Percentiles rank a stretch among this genome's conserved stretches.
These are phyloP conservation scores for Alisma plantagoaquatica DNA, from an alignment of 106 monocot genomes.

Conservation along the genomic window DNA sequence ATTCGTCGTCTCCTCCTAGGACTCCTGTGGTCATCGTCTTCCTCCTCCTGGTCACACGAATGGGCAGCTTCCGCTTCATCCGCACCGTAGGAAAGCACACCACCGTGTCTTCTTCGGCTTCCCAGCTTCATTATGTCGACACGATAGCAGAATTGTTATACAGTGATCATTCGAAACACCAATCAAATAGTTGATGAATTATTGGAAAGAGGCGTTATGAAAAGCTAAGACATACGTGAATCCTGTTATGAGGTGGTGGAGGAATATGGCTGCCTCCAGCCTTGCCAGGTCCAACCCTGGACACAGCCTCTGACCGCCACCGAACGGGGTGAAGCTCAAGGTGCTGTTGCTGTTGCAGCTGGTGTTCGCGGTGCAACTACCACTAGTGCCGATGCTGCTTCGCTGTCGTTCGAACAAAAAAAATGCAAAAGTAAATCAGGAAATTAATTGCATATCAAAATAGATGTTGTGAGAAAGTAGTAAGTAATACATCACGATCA, in stretches of 20 bases:
- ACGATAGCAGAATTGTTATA: background rate
- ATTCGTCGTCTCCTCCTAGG: no score
- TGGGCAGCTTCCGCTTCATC: constrained; percentile 49
- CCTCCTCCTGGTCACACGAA: constrained; percentile 19
- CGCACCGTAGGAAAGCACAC: constrained; percentile 72
- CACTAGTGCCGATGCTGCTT: background rate
- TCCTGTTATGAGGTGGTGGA: constrained; percentile 13
- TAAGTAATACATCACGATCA: no score
- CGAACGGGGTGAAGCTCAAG: constrained; percentile 15
- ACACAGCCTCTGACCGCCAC: constrained; percentile 20
- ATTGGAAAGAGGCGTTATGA: no score
- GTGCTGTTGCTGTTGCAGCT: constrained; percentile 2
- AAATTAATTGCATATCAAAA: no score
- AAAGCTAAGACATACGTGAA: constrained; percentile 9
- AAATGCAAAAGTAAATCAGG: background rate
- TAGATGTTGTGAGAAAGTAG: no score
- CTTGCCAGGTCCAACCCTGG: constrained; percentile 20
- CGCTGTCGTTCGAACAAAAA: background rate
- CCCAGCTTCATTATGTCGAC: constrained; percentile 34
- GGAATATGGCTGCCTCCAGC: constrained; percentile 20
- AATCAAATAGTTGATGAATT: background rate
- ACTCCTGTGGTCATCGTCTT: no score
- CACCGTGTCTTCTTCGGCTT: constrained; percentile 51
- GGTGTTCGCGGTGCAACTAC: background rate
- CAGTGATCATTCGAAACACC: background rate